Percentiles rank a stretch among this genome's conserved stretches.
Conservation (phyloP, 345 rosid species). For the Ceriops tagal region DNA sequence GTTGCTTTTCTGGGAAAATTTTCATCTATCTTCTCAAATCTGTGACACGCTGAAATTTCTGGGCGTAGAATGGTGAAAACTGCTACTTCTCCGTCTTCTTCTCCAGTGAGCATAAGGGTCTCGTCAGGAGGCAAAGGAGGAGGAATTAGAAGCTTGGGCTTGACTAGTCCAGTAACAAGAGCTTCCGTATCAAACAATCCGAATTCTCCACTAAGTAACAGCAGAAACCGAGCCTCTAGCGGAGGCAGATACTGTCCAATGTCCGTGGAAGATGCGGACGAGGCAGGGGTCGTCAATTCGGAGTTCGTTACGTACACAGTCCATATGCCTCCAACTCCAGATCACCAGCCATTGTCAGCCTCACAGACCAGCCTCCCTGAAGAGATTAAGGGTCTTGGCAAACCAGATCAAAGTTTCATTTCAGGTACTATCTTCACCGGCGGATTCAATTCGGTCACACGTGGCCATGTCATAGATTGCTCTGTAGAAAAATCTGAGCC, state of each 20-base stretch:
- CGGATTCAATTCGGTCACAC: constrained; percentile 63
- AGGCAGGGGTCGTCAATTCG: constrained; percentile 46
- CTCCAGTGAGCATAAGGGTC: constrained; percentile 72
- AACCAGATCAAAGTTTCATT: constrained; percentile 41
- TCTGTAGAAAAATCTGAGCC: constrained; percentile 38
- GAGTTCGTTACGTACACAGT: constrained; percentile 65
- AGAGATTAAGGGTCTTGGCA: constrained; percentile 28
- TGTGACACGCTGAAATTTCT: background rate
- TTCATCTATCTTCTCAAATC: background rate
- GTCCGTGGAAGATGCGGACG: constrained; percentile 42
- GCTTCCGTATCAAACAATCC: constrained; percentile 53
- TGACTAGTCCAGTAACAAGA: constrained; percentile 67
- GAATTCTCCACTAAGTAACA: constrained; percentile 52
- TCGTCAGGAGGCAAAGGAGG: constrained; percentile 60
- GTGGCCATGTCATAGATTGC: constrained; percentile 62
- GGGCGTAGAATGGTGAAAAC: constrained; percentile 42
- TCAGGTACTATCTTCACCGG: constrained; percentile 68
- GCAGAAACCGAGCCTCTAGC: constrained; percentile 42
- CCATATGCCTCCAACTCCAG: constrained; percentile 78
- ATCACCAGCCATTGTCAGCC: constrained; percentile 52
- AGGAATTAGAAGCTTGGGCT: constrained; percentile 62
- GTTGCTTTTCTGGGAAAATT: background rate
- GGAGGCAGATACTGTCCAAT: constrained; percentile 59
- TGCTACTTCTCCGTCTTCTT: constrained; percentile 46
- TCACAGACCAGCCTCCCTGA: constrained; percentile 47